Conservation (phyloP, 768 basidiomycete genomes). For the Termitomyces sp. region DNA sequence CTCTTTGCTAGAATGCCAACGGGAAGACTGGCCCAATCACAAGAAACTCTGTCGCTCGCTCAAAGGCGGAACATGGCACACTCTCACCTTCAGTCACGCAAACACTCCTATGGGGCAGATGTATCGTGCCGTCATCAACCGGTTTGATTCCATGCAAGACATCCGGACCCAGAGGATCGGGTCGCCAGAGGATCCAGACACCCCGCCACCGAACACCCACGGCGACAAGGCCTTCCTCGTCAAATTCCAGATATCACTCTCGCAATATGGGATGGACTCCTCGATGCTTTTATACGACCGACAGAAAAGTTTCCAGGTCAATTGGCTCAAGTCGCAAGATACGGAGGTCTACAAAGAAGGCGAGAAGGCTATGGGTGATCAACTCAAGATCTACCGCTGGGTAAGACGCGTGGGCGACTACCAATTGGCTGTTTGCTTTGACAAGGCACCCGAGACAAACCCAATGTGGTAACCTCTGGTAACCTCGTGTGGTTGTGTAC, state of each 20-base stretch:
- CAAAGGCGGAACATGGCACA: conserved; percentile 37
- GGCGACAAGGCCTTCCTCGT: conserved; percentile 35
- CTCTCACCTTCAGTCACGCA: conserved; percentile 20
- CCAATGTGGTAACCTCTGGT: conserved; percentile 20
- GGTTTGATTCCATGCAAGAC: conserved; percentile 21
- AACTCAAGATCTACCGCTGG: conserved; percentile 25
- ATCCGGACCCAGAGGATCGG: neutral
- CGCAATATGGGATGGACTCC: conserved; percentile 5
- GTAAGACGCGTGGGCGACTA: conserved; percentile 22
- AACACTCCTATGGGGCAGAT: conserved; percentile 3
- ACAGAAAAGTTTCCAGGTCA: conserved; percentile 35
- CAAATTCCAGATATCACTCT: conserved; percentile 35
- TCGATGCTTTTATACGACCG: conserved; percentile 39
- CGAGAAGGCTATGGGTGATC: conserved; percentile 15
- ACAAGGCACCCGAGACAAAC: conserved; percentile 21
- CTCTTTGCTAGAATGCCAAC: conserved; percentile 36
- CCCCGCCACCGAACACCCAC: conserved; percentile 30
- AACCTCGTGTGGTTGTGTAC: too few relatives aligned
- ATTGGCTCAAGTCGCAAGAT: conserved; percentile 25
- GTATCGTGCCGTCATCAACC: conserved; percentile 19
- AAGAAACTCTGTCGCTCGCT: conserved; percentile 35
- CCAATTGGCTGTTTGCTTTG: conserved; percentile 25
- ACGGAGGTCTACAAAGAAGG: conserved; percentile 20
- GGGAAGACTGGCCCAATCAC: conserved; percentile 39
- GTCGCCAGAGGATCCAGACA: conserved; percentile 2